Evolutionary conservation across 768 basidiomycete species (phyloP).

Genomic region (Auricularia heimuer): DNA sequence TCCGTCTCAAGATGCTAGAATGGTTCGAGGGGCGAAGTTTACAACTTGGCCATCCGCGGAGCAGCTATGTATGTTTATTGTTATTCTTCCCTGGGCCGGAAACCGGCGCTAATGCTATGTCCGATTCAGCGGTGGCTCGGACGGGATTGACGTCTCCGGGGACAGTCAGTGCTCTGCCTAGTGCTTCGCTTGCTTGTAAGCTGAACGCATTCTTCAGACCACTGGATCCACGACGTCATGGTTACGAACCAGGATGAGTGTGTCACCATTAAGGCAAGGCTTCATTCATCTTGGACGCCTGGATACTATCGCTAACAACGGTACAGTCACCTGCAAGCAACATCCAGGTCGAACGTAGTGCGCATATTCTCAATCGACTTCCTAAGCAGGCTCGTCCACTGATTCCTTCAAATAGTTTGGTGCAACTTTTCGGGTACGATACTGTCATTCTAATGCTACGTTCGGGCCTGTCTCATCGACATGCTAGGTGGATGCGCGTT

Average conservation of each 20-base stretch:
- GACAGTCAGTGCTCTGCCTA: neutral
- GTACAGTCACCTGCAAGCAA: conserved; percentile 4
- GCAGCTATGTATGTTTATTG: neutral
- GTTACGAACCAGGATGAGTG: conserved; percentile 11
- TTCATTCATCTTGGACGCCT: neutral
- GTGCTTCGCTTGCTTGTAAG: conserved; percentile 2
- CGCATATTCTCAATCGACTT: neutral
- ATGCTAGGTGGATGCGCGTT: neutral
- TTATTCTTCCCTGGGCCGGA: neutral
- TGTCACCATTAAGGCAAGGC: conserved; percentile 6
- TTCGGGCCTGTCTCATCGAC: neutral
- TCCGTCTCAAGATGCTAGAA: conserved; percentile 7
- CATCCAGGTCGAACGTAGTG: conserved; percentile 9
- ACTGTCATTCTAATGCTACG: neutral
- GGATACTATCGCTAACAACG: neutral
- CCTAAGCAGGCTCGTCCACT: too few species aligned
- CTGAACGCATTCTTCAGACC: conserved; percentile 5
- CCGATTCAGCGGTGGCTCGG: neutral
- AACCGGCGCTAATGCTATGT: too few species aligned
- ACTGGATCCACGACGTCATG: conserved; percentile 10
- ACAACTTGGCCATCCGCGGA: conserved; percentile 9
- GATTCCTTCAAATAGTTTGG: conserved; percentile 4
- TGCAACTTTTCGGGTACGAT: conserved; percentile 5
- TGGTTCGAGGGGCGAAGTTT: conserved; percentile 11
- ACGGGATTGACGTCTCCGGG: neutral